Evolutionary conservation across 106 monocot genomes (phyloP).

Genomic region (Acorus gramineus): DNA sequence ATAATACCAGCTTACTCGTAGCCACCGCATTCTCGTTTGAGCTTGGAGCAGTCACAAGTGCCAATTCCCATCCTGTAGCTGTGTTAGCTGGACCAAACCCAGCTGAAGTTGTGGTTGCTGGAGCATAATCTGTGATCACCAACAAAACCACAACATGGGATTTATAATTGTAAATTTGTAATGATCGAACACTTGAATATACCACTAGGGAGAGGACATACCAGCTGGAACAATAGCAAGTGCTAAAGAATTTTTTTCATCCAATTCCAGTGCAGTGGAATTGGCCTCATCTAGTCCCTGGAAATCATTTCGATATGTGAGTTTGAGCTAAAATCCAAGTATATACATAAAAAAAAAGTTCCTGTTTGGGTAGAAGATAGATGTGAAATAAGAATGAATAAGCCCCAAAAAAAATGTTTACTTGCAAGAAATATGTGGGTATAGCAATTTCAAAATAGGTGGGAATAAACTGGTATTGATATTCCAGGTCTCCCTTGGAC

Average conservation of each 20-base stretch:
- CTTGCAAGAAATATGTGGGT: no score
- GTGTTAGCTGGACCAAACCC: slow-evolving; percentile 21
- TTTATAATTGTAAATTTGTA: no score
- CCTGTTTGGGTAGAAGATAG: no score
- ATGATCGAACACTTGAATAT: background rate
- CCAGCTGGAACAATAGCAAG: slow-evolving; percentile 91
- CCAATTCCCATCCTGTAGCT: slow-evolving; percentile 85
- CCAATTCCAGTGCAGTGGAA: slow-evolving; percentile 54
- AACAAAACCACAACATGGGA: background rate
- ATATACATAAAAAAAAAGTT: no score
- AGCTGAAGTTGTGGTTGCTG: slow-evolving; percentile 22
- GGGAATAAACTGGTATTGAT: no score
- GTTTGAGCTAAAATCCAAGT: no score
- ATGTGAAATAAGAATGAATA: no score
- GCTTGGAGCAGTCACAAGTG: slow-evolving; percentile 77
- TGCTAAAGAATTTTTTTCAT: slow-evolving; percentile 79
- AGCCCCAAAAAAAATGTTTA: no score
- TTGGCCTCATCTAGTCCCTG: slow-evolving; percentile 45
- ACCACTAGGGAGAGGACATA: slow-evolving; percentile 18
- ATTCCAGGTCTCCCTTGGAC: no score
- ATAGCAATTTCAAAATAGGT: no score
- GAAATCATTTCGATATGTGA: background rate
- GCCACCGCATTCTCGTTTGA: slow-evolving; percentile 62
- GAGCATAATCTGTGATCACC: slow-evolving; percentile 38
- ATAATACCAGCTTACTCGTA: slow-evolving; percentile 69